Evolutionary conservation across 2,329 filamentous ascomycete genomes (phyloP).

Genomic region (Aspergillus amoenus): DNA sequence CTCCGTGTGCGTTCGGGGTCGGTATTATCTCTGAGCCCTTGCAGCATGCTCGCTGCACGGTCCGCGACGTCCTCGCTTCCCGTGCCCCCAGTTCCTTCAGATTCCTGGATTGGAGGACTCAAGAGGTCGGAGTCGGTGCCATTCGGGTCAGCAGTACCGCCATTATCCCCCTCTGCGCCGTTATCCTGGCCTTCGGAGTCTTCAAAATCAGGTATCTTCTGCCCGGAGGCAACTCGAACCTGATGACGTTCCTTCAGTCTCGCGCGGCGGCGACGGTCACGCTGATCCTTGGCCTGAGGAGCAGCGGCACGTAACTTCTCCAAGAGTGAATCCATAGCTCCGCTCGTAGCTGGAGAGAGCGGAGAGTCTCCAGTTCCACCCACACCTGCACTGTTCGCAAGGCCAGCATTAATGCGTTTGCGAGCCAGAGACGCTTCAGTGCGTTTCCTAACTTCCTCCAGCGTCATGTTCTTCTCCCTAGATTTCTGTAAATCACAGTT

Average conservation of each 20-base stretch:
- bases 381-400: slow-evolving; percentile 57
- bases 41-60: slow-evolving; percentile 76
- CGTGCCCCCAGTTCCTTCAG: slow-evolving; percentile 38
- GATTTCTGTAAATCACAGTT: slow-evolving; percentile 62
- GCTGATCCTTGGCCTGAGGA: slow-evolving; percentile 82
- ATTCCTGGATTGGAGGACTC: slow-evolving; percentile 49
- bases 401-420: slow-evolving; percentile 66
- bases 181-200: slow-evolving; percentile 59
- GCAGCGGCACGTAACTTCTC: slow-evolving; percentile 94
- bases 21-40: slow-evolving; percentile 70
- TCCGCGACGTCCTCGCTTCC: slow-evolving; percentile 76
- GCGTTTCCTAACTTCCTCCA: slow-evolving; percentile 79
- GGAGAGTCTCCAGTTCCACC: slow-evolving; percentile 49
- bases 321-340: slow-evolving; percentile 92
- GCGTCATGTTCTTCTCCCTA: slow-evolving; percentile 79
- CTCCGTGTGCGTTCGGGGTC: slow-evolving; percentile 61
- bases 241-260: slow-evolving; percentile 88
- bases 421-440: slow-evolving; percentile 93
- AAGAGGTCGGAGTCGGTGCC: slow-evolving; percentile 45
- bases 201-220: slow-evolving; percentile 72
- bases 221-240: slow-evolving; percentile 83
- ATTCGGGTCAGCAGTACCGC: slow-evolving; percentile 32
- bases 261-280: slow-evolving; percentile 82
- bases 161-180: slow-evolving; percentile 50
- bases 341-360: slow-evolving; percentile 70